Percentiles rank a stretch among this genome's conserved stretches.
These are phyloP conservation scores for Dendrobium catenatum DNA, from an alignment of 106 monocot genomes.

Conservation along the genomic window DNA sequence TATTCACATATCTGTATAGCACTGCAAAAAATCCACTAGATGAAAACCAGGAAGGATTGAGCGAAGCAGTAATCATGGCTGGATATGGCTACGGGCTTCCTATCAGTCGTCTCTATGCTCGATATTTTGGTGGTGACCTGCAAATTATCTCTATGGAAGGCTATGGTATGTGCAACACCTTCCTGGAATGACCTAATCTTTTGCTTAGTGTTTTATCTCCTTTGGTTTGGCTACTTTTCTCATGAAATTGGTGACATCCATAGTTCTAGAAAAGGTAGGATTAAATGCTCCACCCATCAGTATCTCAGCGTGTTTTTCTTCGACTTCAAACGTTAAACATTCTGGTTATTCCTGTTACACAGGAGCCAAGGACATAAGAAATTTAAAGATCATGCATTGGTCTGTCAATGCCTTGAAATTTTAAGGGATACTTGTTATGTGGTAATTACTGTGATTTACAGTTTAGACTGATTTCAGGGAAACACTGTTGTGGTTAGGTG, in stretches of 20 bases:
- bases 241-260: background rate
- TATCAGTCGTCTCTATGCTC: conserved; percentile 97
- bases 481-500: too few relatives aligned
- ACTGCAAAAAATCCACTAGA: conserved; percentile 78
- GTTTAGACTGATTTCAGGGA: too few relatives aligned
- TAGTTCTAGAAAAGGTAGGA: background rate
- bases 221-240: background rate
- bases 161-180: conserved; percentile 52
- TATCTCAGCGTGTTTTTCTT: too few relatives aligned
- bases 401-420: background rate
- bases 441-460: too few relatives aligned
- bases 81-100: conserved; percentile 96
- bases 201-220: background rate
- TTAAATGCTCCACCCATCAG: background rate
- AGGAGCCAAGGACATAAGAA: background rate
- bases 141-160: conserved; percentile 99
- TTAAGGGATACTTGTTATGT: background rate
- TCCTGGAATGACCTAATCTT: background rate
- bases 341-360: background rate
- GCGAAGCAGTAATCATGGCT: conserved; percentile 71
- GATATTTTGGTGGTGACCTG: conserved; percentile 96
- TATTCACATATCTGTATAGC: conserved; percentile 93
- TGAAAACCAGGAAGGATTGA: conserved; percentile 35
- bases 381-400: too few relatives aligned
- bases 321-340: too few relatives aligned